Percentiles rank a stretch among this genome's conserved stretches.
Conservation (phyloP, 164 flowering plant genomes). For the Sedum album region DNA sequence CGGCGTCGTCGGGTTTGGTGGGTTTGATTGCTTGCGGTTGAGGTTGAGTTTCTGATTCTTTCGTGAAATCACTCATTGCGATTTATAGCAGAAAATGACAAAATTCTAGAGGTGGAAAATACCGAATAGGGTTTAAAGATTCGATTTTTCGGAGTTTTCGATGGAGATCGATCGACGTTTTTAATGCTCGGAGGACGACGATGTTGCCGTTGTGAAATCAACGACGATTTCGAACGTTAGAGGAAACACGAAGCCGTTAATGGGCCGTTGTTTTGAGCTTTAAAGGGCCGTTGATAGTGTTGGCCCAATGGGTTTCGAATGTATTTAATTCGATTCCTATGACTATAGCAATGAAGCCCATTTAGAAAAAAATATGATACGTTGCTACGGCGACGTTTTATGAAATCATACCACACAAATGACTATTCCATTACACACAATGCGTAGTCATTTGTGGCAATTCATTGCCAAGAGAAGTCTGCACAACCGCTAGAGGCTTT, state of each 20-base stretch:
- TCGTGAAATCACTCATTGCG: not conserved
- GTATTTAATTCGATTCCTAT: too few relatives aligned
- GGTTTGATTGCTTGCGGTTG: constrained; percentile 1
- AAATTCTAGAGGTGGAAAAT: not conserved
- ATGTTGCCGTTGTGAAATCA: not conserved
- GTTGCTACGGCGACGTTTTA: too few relatives aligned
- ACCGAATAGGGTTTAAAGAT: not conserved
- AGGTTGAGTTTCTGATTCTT: not conserved
- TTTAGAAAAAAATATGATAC: too few relatives aligned
- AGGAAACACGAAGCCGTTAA: not conserved
- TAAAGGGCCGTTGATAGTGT: not conserved
- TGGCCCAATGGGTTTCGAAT: too few relatives aligned
- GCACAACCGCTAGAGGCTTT: not conserved
- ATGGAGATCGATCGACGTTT: not conserved
- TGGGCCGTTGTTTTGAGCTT: not conserved
- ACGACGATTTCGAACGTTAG: not conserved
- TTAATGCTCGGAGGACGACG: not conserved
- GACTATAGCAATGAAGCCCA: too few relatives aligned
- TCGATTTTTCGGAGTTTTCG: not conserved
- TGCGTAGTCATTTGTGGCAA: too few relatives aligned
- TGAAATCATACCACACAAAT: too few relatives aligned
- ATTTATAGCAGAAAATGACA: not conserved
- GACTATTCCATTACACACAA: too few relatives aligned
- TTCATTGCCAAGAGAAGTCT: not conserved
- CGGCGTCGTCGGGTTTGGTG: not conserved